Base-by-base conservation (phyloP, 768 basidiomycete species). In the Cubamyces lactineus region DNA sequence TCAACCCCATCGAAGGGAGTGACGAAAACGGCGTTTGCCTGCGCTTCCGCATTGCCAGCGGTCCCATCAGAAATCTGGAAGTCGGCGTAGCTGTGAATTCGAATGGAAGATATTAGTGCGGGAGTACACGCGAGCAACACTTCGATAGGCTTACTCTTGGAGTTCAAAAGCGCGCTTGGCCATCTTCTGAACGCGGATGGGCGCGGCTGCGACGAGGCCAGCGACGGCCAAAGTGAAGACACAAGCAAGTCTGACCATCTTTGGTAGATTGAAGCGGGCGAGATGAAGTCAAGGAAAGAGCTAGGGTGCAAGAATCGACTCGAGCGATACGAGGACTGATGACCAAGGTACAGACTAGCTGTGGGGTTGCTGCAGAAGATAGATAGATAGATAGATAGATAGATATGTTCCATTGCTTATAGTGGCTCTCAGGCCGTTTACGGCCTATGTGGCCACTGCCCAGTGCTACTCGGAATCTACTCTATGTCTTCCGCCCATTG, bases 21-120 rank as follows among this genome's bases (percentile, higher is more conserved):
- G 57, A 78, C 73, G 69, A 79, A 78, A 47, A 78, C 74, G 6
- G 78, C 78, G 57, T 74, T 72, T 1, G 77, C 77, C 56, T 77
- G 55, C 0, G 74, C 76, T 47, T 67, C 40, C 1, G 78, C 78
- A 40, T 74, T 69, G 2, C 78, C 78, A 8, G 67, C 77, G 8
- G 73, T 70, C 30, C 75, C 74, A 55, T 73, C 72, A 16, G 76
- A 77, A 60, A 79, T 79, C 64, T 79, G 78, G 75, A 79, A 78
- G 39, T 70, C 69, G 21, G 70, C 65, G 62, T 79, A 79, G 66
- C 77, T 79, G 54, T 4, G 28, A 9, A 16, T 9, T 6, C 19
- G 47, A 17, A 1, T 9, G 2, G 2, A 21, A 34, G 39, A 23
- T n/a, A 17, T 30, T 17, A 23, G n/a, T 6, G 26, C 15, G 11